Conservation (phyloP, 129 eudicot genomes). For the Chrysanthemum makinoi region DNA sequence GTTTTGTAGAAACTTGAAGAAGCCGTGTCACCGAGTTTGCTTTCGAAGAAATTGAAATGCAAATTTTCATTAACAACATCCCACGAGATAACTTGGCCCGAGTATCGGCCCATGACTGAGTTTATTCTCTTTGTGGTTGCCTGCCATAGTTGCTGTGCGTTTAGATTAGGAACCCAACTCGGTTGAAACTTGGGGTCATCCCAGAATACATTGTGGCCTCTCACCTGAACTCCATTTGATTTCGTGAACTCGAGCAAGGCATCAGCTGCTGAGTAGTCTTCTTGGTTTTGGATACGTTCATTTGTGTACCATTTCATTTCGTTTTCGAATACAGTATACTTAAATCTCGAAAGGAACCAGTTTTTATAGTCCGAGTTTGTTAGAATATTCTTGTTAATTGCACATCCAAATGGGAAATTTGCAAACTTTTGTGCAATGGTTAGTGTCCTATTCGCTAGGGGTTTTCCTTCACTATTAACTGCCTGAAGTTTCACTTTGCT, state of each 20-base stretch:
- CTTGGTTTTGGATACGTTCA: conserved; percentile 30
- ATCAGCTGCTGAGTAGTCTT: conserved; percentile 37
- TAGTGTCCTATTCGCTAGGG: conserved; percentile 37
- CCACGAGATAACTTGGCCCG: conserved; percentile 54
- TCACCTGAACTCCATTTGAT: conserved; percentile 34
- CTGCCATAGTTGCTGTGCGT: conserved; percentile 13
- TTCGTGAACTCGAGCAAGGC: conserved; percentile 45
- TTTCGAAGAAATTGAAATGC: conserved; percentile 54
- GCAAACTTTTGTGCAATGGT: conserved; percentile 31
- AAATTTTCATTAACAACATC: conserved; percentile 80
- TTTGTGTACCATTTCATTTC: conserved; percentile 67
- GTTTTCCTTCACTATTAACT: conserved; percentile 35
- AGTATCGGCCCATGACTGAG: conserved; percentile 45
- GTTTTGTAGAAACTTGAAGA: conserved; percentile 24
- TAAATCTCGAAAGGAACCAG: conserved; percentile 67
- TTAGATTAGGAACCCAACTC: conserved; percentile 42
- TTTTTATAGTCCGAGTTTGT: conserved; percentile 43
- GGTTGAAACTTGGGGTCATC: conserved; percentile 50
- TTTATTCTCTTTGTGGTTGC: conserved; percentile 38
- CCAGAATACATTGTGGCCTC: conserved; percentile 86
- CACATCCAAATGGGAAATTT: conserved; percentile 58
- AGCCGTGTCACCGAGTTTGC: conserved; percentile 40
- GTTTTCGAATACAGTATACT: conserved; percentile 52
- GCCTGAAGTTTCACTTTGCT: conserved; percentile 52
- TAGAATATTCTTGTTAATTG: conserved; percentile 49